Base-by-base conservation (phyloP, 768 basidiomycete genomes). In the Rossbeevera mucosa region DNA sequence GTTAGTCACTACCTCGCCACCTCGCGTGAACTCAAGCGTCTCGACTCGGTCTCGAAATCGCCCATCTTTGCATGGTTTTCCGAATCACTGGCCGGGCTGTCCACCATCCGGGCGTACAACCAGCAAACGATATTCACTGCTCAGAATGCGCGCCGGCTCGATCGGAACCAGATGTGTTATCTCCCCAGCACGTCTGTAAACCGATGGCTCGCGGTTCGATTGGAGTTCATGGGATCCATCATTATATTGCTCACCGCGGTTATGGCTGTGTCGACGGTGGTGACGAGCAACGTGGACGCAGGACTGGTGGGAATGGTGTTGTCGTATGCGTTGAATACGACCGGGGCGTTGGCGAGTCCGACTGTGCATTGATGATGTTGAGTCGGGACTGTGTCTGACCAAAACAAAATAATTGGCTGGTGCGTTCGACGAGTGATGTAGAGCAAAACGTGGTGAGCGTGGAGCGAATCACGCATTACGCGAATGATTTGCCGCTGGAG, bases 21-120 rank as follows among this genome's bases (percentile, higher is more conserved):
- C 0, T 90, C 87, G 1, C 83, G 91, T 22, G 91, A 94, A 65
- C 77, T 94, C 22, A 92, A 94, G 66, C 88, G 91, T 13, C 76
- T 94, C 13, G 91, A 94, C 58, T 88, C 92, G 0, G 86, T 91
- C 22, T 91, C 91, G 5, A 84, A 89, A 33, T 91, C 90, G 0
- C 94, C 94, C 1, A 91, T 98, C 53, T 94, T 95, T 67, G 86
- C 86, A 0, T 88, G 86, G 84, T 91, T 91, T 65, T 86, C 86
- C 2, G 90, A 91, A 65, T 85, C 81, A 3, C 71, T 84, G 31
- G 77, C 80, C 3, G 92, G 92, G 6, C 68, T 91, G 31, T 83
- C 88, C 1, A 93, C 90, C 2, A 93, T 94, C 59, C 80, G 91
- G 0, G 89, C 90, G 0, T 94, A 86, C 72, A 69, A 74, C 30